Evolutionary conservation across 176 grass and related monocot species (phyloP), one percentile per base, ranked within the genome.

Genomic region (Microstegium vimineum): DNA sequence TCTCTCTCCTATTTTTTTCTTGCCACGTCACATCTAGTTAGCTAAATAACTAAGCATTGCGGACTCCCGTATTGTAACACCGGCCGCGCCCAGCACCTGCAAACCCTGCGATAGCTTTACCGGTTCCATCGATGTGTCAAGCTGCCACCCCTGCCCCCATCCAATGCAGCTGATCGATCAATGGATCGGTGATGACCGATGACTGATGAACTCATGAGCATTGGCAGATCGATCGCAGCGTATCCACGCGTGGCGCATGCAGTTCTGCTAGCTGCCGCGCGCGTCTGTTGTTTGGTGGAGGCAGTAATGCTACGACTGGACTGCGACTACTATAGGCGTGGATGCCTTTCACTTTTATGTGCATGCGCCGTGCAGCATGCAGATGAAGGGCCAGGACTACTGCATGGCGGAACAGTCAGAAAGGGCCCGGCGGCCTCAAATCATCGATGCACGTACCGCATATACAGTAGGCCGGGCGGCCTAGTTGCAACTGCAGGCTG

Each of bases 311-410:
- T 32, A 28, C 9, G 41, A 43, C 43, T 46, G 45, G 28, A 59
- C 23, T 28, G 2, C 40, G 22, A 17, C 74, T 31, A 64, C 59
- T 78, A 45, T 15, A n/a, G 73, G 61, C 62, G 42, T 79, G 42
- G 77, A 34, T 23, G 31, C 31, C 41, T 72, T 79, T 79, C 56
- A 32, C 66, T 64, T 85, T 79, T 77, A 54, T 79, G 75, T 63
- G 75, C 62, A 49, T 18, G n/a, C 22, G 54, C 52, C 15, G 31
- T 8, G 41, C 59, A 5, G 43, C 36, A 3, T 2, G 33, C 72
- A 30, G 30, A 14, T 20, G 28, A 26, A 33, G 61, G 40, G 23
- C 18, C 32, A 31, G 10, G 37, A 8, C 10, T 15, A 18, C 74
- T 18, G 25, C 34, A 36, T 61, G 64, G 13, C 32, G 33, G 18